phyloP scores from a whole-genome alignment of 495 filamentous ascomycete genomes.

The Aspergillus taichungensis region DNA sequence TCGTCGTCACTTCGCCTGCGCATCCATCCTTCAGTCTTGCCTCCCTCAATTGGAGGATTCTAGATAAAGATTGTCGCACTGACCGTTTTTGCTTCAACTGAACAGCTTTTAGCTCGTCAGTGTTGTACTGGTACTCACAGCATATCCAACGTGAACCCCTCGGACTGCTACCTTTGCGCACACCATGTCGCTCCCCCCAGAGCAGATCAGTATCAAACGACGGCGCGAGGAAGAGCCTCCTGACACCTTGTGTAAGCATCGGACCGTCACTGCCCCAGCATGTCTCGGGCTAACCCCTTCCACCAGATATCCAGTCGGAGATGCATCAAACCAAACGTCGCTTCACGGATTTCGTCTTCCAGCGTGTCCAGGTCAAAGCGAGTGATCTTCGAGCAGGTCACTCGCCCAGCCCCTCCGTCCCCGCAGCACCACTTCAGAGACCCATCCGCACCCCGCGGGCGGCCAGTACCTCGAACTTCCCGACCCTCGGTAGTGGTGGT shows the following conservation, averaged over 20 bases:
- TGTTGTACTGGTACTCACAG: no score
- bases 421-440: conserved; percentile 16
- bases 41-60: no score
- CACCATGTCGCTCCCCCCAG: conserved; percentile 39
- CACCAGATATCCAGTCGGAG: conserved; percentile 37
- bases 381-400: conserved; percentile 9
- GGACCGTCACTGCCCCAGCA: neutral
- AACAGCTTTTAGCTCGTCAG: neutral
- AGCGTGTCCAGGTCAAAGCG: conserved; percentile 26
- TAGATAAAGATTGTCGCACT: no score
- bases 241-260: conserved; percentile 44
- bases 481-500: conserved; percentile 6
- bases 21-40: no score
- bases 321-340: conserved; percentile 40
- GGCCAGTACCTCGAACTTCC: conserved; percentile 30
- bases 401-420: conserved; percentile 9
- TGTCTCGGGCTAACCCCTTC: conserved; percentile 3
- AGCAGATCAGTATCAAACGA: conserved; percentile 48
- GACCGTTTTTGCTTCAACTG: no score
- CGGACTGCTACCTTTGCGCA: no score
- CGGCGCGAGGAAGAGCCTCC: conserved; percentile 49
- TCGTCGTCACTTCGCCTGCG: no score
- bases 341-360: conserved; percentile 42
- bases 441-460: conserved; percentile 30
- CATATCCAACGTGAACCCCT: no score